Percentiles rank a stretch among this genome's conserved stretches.
Conservation (phyloP, 305 asterid species). For the Fraxinus latifolia region DNA sequence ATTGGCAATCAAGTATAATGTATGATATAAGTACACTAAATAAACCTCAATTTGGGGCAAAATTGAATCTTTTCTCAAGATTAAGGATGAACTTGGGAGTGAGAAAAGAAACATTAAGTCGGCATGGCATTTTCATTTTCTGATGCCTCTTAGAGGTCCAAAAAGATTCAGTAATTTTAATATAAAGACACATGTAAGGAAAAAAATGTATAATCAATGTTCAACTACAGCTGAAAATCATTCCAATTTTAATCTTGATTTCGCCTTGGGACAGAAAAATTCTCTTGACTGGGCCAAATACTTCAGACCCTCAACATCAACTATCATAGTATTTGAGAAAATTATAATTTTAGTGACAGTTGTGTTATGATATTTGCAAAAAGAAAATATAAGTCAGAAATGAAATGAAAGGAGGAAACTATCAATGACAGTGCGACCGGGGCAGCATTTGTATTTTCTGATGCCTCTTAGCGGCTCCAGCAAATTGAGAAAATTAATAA, state of each 20-base stretch:
- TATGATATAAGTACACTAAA: neutral
- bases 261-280: neutral
- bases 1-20: neutral
- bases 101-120: neutral
- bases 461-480: neutral
- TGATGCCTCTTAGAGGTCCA: neutral
- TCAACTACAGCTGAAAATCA: slow-evolving; percentile 10
- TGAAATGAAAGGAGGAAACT: neutral
- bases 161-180: neutral
- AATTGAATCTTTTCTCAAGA: neutral
- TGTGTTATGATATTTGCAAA: neutral
- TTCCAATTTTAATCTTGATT: slow-evolving; percentile 6
- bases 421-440: neutral
- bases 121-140: neutral
- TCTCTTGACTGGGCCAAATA: neutral
- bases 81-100: neutral
- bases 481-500: neutral
- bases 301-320: neutral
- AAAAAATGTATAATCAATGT: neutral
- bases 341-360: neutral
- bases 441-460: neutral
- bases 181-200: neutral
- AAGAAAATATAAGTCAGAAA: neutral
- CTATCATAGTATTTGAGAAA: neutral
- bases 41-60: neutral